Percentiles rank a stretch among this genome's conserved stretches.
phyloP scores from a whole-genome alignment of 164 flowering plant genomes.

The Amborella trichopoda region DNA sequence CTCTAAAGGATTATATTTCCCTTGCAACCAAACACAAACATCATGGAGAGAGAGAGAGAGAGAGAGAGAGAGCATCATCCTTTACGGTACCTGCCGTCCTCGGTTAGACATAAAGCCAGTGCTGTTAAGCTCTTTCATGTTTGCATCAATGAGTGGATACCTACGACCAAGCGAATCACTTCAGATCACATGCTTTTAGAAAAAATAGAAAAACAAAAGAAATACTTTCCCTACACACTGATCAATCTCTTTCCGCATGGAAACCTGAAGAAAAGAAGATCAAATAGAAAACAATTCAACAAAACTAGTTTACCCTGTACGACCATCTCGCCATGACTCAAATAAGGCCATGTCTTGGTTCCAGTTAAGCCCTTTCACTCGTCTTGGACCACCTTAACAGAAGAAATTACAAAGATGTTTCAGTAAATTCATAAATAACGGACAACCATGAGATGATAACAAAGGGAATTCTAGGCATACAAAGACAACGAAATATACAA shows the following conservation, averaged over 20 bases:
- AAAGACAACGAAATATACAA: no score
- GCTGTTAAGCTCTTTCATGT: constrained; percentile 70
- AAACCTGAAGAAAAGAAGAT: not conserved
- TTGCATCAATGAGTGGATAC: constrained; percentile 90
- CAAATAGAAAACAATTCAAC: not conserved
- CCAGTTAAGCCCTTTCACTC: constrained; percentile 45
- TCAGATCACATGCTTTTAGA: not conserved
- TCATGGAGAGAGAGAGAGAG: no score
- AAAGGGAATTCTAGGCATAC: no score
- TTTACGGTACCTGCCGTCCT: constrained; percentile 96
- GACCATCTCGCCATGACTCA: constrained; percentile 77
- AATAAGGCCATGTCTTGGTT: constrained; percentile 60
- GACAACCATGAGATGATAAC: no score
- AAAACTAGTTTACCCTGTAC: constrained; percentile 50
- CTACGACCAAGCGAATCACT: constrained; percentile 19
- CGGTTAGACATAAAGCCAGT: constrained; percentile 98
- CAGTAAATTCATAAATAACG: no score
- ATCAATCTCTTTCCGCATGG: not conserved
- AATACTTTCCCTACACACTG: not conserved
- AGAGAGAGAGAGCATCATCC: no score
- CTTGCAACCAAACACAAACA: no score
- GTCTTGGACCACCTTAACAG: constrained; percentile 84
- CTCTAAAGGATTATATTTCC: no score
- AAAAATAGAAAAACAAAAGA: not conserved
- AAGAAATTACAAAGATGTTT: no score